These are phyloP conservation scores for Pseudogymnoascus verrucosus DNA, from an alignment of 2,329 filamentous ascomycete genomes.

Conservation along the genomic window DNA sequence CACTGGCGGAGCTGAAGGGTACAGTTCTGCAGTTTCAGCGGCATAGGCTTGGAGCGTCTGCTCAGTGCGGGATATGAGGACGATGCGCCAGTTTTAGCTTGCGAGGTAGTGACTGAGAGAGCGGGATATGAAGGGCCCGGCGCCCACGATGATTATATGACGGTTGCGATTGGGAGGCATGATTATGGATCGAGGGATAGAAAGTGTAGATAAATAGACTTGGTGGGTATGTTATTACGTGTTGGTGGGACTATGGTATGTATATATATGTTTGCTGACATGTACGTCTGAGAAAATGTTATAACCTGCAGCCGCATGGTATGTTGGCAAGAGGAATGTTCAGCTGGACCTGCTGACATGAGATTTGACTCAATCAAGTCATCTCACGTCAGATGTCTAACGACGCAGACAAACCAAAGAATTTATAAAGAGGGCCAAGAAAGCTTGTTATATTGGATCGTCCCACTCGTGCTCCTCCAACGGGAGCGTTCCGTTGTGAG, in stretches of 20 bases:
- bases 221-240: not conserved
- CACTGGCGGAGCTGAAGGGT: not conserved
- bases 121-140: not conserved
- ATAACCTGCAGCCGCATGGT: not conserved
- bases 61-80: conserved; percentile 88
- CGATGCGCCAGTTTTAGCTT: conserved; percentile 33
- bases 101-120: not conserved
- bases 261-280: not conserved
- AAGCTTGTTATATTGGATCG: not conserved
- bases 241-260: not conserved
- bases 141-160: not conserved
- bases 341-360: not conserved
- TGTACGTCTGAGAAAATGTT: not conserved
- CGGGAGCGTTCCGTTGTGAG: no score
- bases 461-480: not conserved
- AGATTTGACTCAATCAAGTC: not conserved
- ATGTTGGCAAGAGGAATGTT: not conserved
- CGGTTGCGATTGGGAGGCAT: not conserved
- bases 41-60: conserved; percentile 78
- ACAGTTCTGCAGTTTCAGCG: conserved; percentile 50
- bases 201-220: not conserved
- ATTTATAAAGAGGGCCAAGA: not conserved
- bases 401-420: not conserved
- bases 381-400: not conserved
- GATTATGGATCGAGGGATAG: not conserved